Evolutionary conservation across 805 yeast genomes (phyloP).

Genomic region (Candida mattraensis): DNA sequence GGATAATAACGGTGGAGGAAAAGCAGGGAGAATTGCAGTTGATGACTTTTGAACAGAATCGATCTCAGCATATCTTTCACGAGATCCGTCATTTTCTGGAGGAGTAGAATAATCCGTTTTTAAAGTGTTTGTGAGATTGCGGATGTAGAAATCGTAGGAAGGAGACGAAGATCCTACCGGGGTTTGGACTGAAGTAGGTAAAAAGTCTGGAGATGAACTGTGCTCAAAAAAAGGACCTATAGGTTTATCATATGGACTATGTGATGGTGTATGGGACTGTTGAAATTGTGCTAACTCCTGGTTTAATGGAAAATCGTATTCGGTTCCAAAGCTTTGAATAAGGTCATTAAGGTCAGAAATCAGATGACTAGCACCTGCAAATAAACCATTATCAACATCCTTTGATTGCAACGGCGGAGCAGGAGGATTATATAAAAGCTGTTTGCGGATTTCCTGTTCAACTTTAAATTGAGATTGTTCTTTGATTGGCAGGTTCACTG

Average conservation of each 20-base stretch:
- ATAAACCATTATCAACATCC: conserved; percentile 32
- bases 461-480: conserved; percentile 5
- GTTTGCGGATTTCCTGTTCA: conserved; percentile 16
- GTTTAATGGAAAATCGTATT: conserved; percentile 21
- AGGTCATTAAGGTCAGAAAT: conserved; percentile 37
- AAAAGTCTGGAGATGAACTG: neutral
- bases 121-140: conserved; percentile 6
- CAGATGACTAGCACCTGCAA: conserved; percentile 36
- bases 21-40: conserved; percentile 16
- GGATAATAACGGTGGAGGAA: conserved; percentile 25
- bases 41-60: too few relatives aligned
- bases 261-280: too few relatives aligned
- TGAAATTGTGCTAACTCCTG: neutral
- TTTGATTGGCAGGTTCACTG: neutral
- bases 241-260: too few relatives aligned
- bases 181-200: neutral
- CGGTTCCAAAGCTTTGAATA: conserved; percentile 30
- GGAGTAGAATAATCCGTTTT: conserved; percentile 6
- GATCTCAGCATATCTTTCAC: too few relatives aligned
- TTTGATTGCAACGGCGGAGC: conserved; percentile 17
- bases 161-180: too few relatives aligned
- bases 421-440: conserved; percentile 12
- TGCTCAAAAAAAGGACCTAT: too few relatives aligned
- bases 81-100: neutral
- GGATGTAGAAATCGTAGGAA: conserved; percentile 9